Percentiles rank a stretch among this genome's conserved stretches.
Conservation (phyloP, 2,329 filamentous ascomycete species). For the Penicillium expansum region DNA sequence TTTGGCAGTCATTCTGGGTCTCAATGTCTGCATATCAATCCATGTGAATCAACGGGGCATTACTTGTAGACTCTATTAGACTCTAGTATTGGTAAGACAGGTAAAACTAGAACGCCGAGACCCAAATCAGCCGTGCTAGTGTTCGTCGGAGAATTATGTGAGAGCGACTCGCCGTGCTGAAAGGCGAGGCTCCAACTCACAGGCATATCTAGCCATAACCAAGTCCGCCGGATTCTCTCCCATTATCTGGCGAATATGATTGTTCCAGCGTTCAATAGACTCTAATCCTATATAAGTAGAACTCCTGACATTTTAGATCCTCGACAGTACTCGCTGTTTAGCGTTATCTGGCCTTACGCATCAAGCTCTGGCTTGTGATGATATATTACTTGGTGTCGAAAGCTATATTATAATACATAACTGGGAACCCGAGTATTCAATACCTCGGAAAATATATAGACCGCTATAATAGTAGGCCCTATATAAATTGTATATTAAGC, state of each 20-base stretch:
- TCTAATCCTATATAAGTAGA: background rate
- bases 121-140: background rate
- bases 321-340: too few relatives aligned
- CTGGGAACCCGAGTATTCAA: too few relatives aligned
- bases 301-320: too few relatives aligned
- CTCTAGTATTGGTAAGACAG: background rate
- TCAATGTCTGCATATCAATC: constrained; percentile 1
- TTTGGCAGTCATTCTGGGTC: background rate
- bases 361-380: too few relatives aligned
- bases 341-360: too few relatives aligned
- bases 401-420: too few relatives aligned
- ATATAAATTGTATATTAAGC: too few relatives aligned
- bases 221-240: background rate
- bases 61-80: background rate
- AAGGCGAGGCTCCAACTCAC: background rate
- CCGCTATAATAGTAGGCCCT: too few relatives aligned
- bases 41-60: background rate
- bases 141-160: background rate
- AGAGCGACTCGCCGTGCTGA: background rate
- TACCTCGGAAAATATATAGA: too few relatives aligned
- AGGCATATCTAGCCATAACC: background rate
- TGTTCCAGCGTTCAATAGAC: background rate
- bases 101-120: background rate
- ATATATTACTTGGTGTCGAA: too few relatives aligned
- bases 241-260: background rate